These are phyloP conservation scores for Ochromonas danica DNA, from an alignment of 108 stramenopile genomes.

Conservation along the genomic window DNA sequence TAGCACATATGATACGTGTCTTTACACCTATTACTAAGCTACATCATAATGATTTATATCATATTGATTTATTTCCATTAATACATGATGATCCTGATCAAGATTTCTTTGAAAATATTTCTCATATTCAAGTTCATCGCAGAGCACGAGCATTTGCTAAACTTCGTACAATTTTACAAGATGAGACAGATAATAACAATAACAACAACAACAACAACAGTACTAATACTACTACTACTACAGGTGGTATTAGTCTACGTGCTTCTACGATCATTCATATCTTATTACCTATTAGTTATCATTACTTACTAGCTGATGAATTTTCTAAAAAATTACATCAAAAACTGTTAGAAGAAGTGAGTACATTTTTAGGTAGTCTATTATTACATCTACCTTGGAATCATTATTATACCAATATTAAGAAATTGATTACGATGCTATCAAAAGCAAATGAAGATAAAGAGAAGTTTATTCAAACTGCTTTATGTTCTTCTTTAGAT, in stretches of 20 bases:
- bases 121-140: conserved; percentile 92
- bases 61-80: conserved; percentile 6
- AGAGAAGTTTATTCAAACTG: conserved; percentile 49
- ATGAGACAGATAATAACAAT: not conserved
- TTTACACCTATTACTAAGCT: not conserved
- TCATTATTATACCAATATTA: conserved; percentile 61
- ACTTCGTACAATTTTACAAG: conserved; percentile 56
- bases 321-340: conserved; percentile 14
- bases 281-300: conserved; percentile 76
- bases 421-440: not conserved
- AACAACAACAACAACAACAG: not conserved
- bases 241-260: conserved; percentile 38
- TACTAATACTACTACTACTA: not conserved
- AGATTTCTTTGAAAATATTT: conserved; percentile 87
- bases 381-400: conserved; percentile 72
- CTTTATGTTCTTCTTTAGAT: conserved; percentile 74
- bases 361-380: conserved; percentile 59
- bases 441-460: not conserved
- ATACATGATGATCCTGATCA: conserved; percentile 58
- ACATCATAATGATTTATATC: not conserved
- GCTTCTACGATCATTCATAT: conserved; percentile 66
- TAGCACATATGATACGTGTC: not conserved
- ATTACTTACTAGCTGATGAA: conserved; percentile 57
- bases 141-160: conserved; percentile 72
- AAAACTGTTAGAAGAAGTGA: conserved; percentile 4